Percentiles rank a stretch among this genome's conserved stretches.
These are phyloP conservation scores for Heritiera littoralis DNA, from an alignment of 345 rosid genomes.

Conservation along the genomic window DNA sequence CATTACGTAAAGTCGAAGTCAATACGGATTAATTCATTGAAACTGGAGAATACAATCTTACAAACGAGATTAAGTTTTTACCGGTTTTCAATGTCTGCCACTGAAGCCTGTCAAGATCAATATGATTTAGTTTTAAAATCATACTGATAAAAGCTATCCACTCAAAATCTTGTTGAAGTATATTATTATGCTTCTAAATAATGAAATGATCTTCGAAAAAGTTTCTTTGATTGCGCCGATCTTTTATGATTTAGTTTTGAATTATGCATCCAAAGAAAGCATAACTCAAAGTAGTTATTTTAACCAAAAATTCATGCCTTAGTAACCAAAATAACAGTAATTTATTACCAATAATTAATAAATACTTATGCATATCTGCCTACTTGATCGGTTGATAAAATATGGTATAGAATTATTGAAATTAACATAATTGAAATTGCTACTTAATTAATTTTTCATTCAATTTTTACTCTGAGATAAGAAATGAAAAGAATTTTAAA, in stretches of 20 bases:
- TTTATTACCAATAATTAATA: no score
- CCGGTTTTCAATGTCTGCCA: slow-evolving; percentile 4
- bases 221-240: neutral
- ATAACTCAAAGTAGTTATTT: neutral
- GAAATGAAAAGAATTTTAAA: no score
- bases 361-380: no score
- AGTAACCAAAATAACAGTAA: no score
- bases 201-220: neutral
- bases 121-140: neutral
- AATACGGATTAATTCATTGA: neutral
- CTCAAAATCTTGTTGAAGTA: neutral
- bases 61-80: neutral
- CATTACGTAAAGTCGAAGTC: neutral
- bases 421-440: no score
- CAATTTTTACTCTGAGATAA: no score
- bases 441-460: no score
- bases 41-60: neutral
- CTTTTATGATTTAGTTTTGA: neutral
- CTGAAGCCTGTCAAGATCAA: neutral
- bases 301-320: no score
- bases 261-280: neutral
- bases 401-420: no score
- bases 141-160: neutral
- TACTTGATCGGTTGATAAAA: no score
- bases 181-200: neutral